These are phyloP conservation scores for Fistulina hepatica DNA, from an alignment of 1,284 basidiomycete genomes.

Conservation along the genomic window DNA sequence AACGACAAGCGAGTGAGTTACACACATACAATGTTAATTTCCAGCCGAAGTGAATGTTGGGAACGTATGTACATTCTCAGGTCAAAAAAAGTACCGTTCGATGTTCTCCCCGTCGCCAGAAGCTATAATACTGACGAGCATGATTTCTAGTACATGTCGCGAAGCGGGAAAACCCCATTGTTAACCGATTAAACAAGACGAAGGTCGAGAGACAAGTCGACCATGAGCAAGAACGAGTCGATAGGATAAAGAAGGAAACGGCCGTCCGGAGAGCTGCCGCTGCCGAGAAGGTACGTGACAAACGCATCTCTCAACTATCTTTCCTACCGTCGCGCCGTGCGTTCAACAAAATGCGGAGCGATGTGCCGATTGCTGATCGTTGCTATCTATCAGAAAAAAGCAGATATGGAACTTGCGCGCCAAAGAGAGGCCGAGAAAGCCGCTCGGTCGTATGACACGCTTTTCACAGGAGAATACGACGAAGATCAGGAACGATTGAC, in stretches of 20 bases:
- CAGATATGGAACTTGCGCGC: conserved; percentile 55
- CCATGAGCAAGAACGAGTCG: conserved; percentile 81
- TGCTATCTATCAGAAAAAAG: conserved; percentile 46
- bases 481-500: conserved; percentile 26
- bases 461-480: conserved; percentile 48
- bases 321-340: too few species aligned
- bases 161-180: conserved; percentile 79
- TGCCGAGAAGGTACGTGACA: conserved; percentile 38
- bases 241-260: conserved; percentile 71
- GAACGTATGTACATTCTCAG: conserved; percentile 7
- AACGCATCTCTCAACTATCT: neutral
- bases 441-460: conserved; percentile 62
- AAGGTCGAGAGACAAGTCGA: conserved; percentile 80
- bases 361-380: too few species aligned
- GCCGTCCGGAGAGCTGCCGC: conserved; percentile 58
- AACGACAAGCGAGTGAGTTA: conserved; percentile 66
- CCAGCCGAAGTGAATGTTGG: neutral
- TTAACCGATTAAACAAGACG: conserved; percentile 94
- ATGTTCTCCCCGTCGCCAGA: neutral
- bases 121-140: neutral
- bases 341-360: neutral
- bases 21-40: neutral
- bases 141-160: conserved; percentile 53
- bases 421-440: conserved; percentile 66
- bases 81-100: conserved; percentile 18